Base-by-base conservation (phyloP, 306 rosid genomes). In the Datisca glomerata region DNA sequence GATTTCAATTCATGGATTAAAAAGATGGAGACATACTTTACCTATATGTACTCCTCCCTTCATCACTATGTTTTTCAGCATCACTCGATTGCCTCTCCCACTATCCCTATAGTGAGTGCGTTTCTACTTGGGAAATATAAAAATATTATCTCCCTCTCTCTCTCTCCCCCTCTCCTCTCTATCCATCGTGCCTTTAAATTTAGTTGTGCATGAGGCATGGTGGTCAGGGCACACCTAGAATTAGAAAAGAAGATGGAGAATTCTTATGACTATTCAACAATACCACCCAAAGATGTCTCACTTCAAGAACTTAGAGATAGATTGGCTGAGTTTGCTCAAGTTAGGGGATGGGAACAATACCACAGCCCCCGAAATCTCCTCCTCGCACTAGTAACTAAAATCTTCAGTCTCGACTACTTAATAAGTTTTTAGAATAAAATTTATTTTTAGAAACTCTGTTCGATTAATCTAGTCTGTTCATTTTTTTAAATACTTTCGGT, bases 291-390 rank as follows among this genome's bases (percentile, higher is more conserved):
- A 42, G 81, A 74, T 21, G 85, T 82, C 56, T 74, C 94, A 45
- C 87, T 82, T 46, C 56, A 59, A 24, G 87, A 78, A 53, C 78
- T 82, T 7, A 74, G 89, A 50, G 68, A 63, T 7, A 69, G 64
- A 51, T 76, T 82, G 31, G 74, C 76, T 28, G 94, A 78, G 63
- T 82, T 82, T 49, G 68, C 76, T 53, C 49, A 53, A 64, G 74
- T 69, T 3, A 69, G 94, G 64, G 89, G 81, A 44, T 83, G 94
- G 94, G 77, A 78, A 3, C 79, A 72, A 43, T 57, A 70, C 45
- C 94, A 83, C 57, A 83, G 78, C 24, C 94, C 91, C 0, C 75
- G 94, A 46, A 83, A 83, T 40, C 85, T 83, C 45, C 94, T 83
- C n/a, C 64, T 83, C 24, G 94, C 94, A 39, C 82, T 83, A 20